A percentile compares a stretch with the other conserved stretches of the same genome.
Conservation (phyloP, 441 rosid genomes). For the Populus hybrid region DNA sequence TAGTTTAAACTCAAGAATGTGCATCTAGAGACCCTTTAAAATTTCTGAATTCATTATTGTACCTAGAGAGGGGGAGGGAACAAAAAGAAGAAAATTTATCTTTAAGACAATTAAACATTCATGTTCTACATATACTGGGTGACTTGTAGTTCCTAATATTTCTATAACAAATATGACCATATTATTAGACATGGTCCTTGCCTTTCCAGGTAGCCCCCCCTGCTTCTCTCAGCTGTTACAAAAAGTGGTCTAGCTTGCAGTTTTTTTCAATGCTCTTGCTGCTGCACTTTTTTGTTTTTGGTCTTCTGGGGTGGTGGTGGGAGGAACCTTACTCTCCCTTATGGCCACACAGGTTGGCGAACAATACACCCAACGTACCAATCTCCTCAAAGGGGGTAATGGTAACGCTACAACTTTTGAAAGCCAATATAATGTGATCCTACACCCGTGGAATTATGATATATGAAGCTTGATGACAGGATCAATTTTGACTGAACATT, state of each 20-base stretch:
- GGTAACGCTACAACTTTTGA: not conserved
- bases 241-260: not conserved
- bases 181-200: not conserved
- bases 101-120: not conserved
- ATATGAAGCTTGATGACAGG: not conserved
- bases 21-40: constrained; percentile 4
- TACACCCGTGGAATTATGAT: not conserved
- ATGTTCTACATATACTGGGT: not conserved
- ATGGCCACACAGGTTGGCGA: not conserved
- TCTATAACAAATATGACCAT: not conserved
- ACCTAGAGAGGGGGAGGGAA: not conserved
- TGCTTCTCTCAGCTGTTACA: not conserved
- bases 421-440: not conserved
- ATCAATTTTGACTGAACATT: not conserved
- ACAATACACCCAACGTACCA: not conserved
- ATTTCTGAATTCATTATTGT: not conserved
- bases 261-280: not conserved
- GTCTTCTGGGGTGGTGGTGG: not conserved
- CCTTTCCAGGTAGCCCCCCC: not conserved
- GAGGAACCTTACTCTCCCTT: not conserved
- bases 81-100: not conserved
- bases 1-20: not conserved
- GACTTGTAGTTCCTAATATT: not conserved
- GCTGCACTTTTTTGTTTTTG: not conserved
- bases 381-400: not conserved